Base-by-base conservation (phyloP, 306 rosid genomes). In the Myrica gale region DNA sequence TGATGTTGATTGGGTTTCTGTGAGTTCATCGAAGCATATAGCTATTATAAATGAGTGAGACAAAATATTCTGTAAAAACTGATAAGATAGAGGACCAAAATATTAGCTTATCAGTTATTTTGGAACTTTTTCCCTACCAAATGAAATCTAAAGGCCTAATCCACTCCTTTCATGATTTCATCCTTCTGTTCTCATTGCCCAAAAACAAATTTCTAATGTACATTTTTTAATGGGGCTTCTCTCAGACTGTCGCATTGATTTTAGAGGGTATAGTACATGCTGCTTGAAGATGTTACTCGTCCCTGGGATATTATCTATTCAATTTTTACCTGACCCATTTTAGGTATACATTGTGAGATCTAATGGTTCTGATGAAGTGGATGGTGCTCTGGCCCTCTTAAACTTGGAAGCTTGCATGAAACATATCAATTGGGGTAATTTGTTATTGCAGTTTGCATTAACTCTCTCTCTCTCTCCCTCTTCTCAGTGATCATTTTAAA, bases 321-420 rank as follows among this genome's bases (percentile, higher is more conserved):
- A 39, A 15, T 16, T 55, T 54, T 66, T 73, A 19, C 26, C 54
- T 51, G 47, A 62, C 20, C 63, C 51, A 60, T 43, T 78, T 72
- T 69, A 90, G 96, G 89, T 90, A 37, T 90, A 88, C 71, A 88
- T 88, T 63, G 69, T 88, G 73, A 80, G 87, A 85, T 80, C 81
- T 15, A 73, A 72, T 71, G 76, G 60, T 52, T 48, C 80, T 5
- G 86, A 85, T 71, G 83, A 83, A 52, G 32, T 87, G 74, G 88
- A 73, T 78, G 79, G 84, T 66, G 89, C 88, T 46, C 84, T 78
- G 61, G 81, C 71, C 74, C 87, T 85, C 53, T 77, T 84, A 17
- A 26, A 74, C 58, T 76, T 72, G 76, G 83, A 85, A 45, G 71
- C 69, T 41, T 43, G 65, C 82, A 66, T 5, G 9, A 62, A 56